Evolutionary conservation across 2,329 filamentous ascomycete genomes (phyloP), one percentile per base, ranked within the genome.

Genomic region (Phyllosticta citriasiana): DNA sequence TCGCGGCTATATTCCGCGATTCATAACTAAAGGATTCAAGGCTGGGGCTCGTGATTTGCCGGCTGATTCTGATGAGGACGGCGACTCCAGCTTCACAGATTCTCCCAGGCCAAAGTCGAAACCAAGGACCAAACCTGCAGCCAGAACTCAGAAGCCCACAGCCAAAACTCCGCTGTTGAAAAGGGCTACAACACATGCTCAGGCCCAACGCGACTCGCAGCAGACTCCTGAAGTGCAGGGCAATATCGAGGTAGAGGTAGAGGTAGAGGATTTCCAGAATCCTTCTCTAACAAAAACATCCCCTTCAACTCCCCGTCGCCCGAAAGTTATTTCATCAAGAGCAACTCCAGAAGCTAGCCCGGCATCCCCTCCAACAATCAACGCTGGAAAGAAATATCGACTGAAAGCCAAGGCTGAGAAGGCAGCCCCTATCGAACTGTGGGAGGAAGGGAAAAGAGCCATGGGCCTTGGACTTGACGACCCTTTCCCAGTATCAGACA

Each of bases 31-130:
- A 5, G 58, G 58, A 16, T 60, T 33, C 14, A 27, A 25, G 7
- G 53, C 35, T 33, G n/a, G 35, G 16, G 53, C 55, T 5, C 58
- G 58, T 10, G 52, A 59, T 12, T 33, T 26, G 12, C 55, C 35
- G 9, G 25, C 52, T 25, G 58, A 60, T 25, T 56, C 58, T 12
- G 58, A 60, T 19, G 58, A 60, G 14, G 53, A 60, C 3, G 47
- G 12, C 10, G 22, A 47, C 40, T 47, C 40, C n/a, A 47, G 40
- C 40, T 47, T 47, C 16, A 47, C 16, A n/a, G 16, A 7, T 1
- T 47, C 40, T 16, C 40, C 40, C 12, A 47, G 7, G 14, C 14
- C 40, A 16, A 47, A 47, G 40, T n/a, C 12, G n/a, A 47, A 47
- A 6, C 40, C 40, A 47, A 47, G 14, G n/a, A 16, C 40, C 40